Evolutionary conservation across 192 early-diverging fungal genomes (phyloP).

Genomic region (Podila clonocystis): DNA sequence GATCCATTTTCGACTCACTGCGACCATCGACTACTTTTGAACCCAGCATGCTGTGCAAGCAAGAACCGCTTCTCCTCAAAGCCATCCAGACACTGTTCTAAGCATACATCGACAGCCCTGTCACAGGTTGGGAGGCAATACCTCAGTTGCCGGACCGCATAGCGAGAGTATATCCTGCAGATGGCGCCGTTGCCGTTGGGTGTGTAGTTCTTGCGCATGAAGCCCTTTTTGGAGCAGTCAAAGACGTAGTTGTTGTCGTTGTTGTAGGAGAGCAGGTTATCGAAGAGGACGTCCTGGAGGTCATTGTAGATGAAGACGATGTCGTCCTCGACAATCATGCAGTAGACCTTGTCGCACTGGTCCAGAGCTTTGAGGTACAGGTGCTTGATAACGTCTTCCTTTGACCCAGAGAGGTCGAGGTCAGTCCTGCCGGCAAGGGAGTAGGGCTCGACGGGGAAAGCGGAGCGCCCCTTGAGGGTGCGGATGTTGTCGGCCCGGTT

Average conservation of each 20-base stretch:
- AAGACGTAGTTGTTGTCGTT: constrained; percentile 27
- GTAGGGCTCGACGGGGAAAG: constrained; percentile 2
- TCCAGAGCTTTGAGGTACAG: constrained; percentile 6
- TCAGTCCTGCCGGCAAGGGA: constrained; percentile 1
- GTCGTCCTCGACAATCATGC: constrained; percentile 14
- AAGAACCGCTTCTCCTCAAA: constrained; percentile 8
- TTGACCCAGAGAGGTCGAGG: constrained; percentile 1
- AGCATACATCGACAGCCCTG: background rate
- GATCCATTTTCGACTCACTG: no score
- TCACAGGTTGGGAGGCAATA: background rate
- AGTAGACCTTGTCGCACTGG: constrained; percentile 21
- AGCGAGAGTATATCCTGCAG: constrained; percentile 12
- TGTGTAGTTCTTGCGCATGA: constrained; percentile 11
- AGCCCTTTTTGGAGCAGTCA: constrained; percentile 23
- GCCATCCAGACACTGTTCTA: background rate
- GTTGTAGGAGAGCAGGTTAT: constrained; percentile 21
- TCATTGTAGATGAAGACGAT: constrained; percentile 21
- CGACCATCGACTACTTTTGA: background rate
- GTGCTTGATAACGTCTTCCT: constrained; percentile 5
- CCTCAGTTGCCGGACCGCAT: constrained; percentile 1
- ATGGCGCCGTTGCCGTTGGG: constrained; percentile 7
- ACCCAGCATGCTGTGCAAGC: constrained; percentile 4
- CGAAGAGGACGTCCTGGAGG: constrained; percentile 15
- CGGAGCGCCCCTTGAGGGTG: background rate
- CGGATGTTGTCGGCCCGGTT: constrained; percentile 8